phyloP scores from a whole-genome alignment of 2,329 filamentous ascomycete species.

The Cytospora piceae region DNA sequence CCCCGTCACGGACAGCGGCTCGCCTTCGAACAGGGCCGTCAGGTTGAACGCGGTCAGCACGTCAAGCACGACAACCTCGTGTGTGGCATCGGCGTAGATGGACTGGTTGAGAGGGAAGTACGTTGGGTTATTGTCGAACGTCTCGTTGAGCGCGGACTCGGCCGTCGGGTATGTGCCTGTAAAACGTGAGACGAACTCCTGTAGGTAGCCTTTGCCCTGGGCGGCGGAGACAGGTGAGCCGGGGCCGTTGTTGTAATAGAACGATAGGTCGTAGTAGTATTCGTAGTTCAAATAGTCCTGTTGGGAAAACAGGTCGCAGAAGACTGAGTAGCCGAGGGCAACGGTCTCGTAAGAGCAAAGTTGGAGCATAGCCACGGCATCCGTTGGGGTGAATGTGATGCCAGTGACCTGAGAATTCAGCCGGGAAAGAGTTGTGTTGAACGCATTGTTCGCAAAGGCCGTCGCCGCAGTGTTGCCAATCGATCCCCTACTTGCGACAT shows the following conservation, averaged over 20 bases:
- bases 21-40: constrained; percentile 38
- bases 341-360: constrained; percentile 41
- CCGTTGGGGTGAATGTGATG: constrained; percentile 39
- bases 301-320: constrained; percentile 46
- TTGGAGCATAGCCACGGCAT: constrained; percentile 46
- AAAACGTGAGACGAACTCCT: constrained; percentile 41
- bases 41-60: constrained; percentile 41
- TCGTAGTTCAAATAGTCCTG: constrained; percentile 49
- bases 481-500: constrained; percentile 32
- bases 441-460: constrained; percentile 35
- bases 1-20: constrained; percentile 32
- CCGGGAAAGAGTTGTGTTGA: constrained; percentile 38
- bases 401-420: constrained; percentile 38
- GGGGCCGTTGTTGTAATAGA: constrained; percentile 41
- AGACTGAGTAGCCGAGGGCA: constrained; percentile 47
- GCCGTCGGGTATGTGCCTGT: constrained; percentile 37
- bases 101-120: constrained; percentile 49
- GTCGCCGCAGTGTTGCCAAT: constrained; percentile 36
- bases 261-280: constrained; percentile 46
- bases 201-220: constrained; percentile 39
- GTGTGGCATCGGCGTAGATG: constrained; percentile 48
- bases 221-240: constrained; percentile 41
- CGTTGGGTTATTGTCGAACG: constrained; percentile 45
- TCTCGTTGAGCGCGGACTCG: constrained; percentile 38
- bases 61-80: constrained; percentile 45